Evolutionary conservation across 2,329 filamentous ascomycete species (phyloP).

Genomic region (Dothideomycetes sp.): DNA sequence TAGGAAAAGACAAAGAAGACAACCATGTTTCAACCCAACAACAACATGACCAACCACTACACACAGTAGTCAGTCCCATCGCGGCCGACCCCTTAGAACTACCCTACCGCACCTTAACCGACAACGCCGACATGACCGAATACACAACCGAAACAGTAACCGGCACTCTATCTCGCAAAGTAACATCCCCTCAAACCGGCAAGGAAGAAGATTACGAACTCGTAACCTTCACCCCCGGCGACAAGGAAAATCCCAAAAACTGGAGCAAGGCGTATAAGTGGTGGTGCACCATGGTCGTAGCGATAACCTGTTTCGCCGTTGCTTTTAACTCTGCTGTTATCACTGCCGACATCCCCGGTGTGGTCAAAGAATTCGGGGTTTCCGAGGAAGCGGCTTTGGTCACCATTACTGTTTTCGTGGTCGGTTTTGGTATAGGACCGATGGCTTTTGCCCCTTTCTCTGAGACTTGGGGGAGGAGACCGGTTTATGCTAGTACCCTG

Average conservation of each 20-base stretch:
- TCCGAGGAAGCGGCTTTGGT: slow-evolving; percentile 65
- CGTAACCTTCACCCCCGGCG: slow-evolving; percentile 59
- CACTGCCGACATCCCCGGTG: slow-evolving; percentile 63
- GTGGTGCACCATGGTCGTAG: slow-evolving; percentile 69
- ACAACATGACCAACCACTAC: neutral
- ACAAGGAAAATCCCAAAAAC: slow-evolving; percentile 39
- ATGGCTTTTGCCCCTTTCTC: slow-evolving; percentile 72
- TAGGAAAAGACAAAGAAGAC: neutral
- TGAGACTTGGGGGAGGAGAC: slow-evolving; percentile 62
- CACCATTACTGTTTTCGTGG: slow-evolving; percentile 68
- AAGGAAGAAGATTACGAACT: slow-evolving; percentile 41
- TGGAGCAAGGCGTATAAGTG: slow-evolving; percentile 34
- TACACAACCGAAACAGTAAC: slow-evolving; percentile 21
- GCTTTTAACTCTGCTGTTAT: slow-evolving; percentile 59
- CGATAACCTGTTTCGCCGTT: slow-evolving; percentile 42
- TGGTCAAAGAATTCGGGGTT: slow-evolving; percentile 55
- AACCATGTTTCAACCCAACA: neutral
- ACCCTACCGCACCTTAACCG: slow-evolving; percentile 18
- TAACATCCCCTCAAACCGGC: slow-evolving; percentile 21
- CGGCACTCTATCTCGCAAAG: slow-evolving; percentile 17
- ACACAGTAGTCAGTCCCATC: neutral
- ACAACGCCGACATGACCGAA: slow-evolving; percentile 20
- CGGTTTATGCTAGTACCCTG: slow-evolving; percentile 63
- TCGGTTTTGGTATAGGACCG: slow-evolving; percentile 66
- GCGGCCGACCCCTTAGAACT: slow-evolving; percentile 13